Percentiles rank a stretch among this genome's conserved stretches.
Evolutionary conservation across 176 grass and related monocot genomes (phyloP).

Genomic region (Musa itinerans): DNA sequence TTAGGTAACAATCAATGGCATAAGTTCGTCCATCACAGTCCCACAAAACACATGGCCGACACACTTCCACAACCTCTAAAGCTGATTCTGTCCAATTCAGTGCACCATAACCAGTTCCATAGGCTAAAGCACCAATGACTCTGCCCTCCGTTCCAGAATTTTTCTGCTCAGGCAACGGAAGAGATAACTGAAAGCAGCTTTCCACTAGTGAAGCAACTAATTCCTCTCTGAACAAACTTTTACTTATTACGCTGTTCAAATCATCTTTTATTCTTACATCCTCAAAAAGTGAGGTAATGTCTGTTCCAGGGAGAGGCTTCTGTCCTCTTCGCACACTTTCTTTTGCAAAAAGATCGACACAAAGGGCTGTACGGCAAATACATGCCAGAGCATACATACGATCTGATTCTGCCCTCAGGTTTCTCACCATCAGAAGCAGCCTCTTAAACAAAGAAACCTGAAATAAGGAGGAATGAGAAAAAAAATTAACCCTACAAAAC

Average conservation of each 20-base stretch:
- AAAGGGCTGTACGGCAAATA: constrained; percentile 86
- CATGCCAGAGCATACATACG: constrained; percentile 94
- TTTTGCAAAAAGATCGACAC: constrained; percentile 99
- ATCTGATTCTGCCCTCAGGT: constrained; percentile 93
- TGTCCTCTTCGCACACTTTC: constrained; percentile 91
- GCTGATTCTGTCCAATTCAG: constrained; percentile 95
- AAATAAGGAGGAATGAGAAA: constrained; percentile 1
- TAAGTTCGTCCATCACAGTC: constrained; percentile 85
- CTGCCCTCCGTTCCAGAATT: constrained; percentile 95
- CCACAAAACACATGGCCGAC: constrained; percentile 91
- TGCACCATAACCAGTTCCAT: constrained; percentile 97
- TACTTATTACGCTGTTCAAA: constrained; percentile 72
- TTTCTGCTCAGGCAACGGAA: constrained; percentile 80
- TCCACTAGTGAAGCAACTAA: constrained; percentile 85
- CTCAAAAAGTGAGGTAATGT: constrained; percentile 94
- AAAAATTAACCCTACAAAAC: neutral
- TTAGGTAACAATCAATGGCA: constrained; percentile 88
- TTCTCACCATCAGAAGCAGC: constrained; percentile 91
- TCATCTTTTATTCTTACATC: constrained; percentile 94
- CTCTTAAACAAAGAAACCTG: constrained; percentile 98
- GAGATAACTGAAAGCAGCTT: constrained; percentile 98
- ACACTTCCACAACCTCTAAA: constrained; percentile 95
- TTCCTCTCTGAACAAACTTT: constrained; percentile 95
- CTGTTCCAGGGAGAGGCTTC: constrained; percentile 84
- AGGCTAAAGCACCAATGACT: constrained; percentile 97